These are phyloP conservation scores for Leavenworthia alabamica DNA, from an alignment of 345 rosid genomes.

Conservation along the genomic window DNA sequence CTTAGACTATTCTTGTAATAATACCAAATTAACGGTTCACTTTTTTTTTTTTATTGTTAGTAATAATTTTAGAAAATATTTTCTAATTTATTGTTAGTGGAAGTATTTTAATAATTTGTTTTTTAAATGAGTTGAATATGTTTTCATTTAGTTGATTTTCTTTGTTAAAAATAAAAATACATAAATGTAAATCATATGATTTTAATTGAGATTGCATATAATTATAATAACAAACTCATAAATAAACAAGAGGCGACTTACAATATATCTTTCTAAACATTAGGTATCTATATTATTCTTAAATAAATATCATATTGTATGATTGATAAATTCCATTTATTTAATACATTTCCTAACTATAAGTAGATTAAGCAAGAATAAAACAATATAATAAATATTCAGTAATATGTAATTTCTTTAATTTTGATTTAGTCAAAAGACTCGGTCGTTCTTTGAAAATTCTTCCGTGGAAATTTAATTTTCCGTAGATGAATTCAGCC, in stretches of 20 bases:
- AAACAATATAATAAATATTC: constrained; percentile 13
- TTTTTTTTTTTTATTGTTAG: too few relatives aligned
- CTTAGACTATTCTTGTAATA: neutral
- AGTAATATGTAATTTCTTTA: neutral
- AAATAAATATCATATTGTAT: neutral
- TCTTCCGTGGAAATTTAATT: constrained; percentile 14
- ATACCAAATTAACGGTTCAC: too few relatives aligned
- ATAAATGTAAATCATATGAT: too few relatives aligned
- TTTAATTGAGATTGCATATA: too few relatives aligned
- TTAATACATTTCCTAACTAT: neutral
- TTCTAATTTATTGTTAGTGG: too few relatives aligned
- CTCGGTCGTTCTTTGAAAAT: constrained; percentile 3
- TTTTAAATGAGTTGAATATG: neutral
- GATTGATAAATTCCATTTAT: neutral
- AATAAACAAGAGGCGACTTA: too few relatives aligned
- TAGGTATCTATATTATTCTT: neutral
- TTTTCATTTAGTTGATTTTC: neutral
- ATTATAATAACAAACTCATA: too few relatives aligned
- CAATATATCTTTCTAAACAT: neutral
- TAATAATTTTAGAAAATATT: too few relatives aligned
- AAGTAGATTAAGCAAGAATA: constrained; percentile 11
- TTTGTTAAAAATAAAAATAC: too few relatives aligned
- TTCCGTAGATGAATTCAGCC: neutral
- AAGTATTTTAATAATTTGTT: too few relatives aligned
- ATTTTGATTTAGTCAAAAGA: neutral